Evolutionary conservation across 495 filamentous ascomycete species (phyloP).

Genomic region (Lentithecium fluviatile): DNA sequence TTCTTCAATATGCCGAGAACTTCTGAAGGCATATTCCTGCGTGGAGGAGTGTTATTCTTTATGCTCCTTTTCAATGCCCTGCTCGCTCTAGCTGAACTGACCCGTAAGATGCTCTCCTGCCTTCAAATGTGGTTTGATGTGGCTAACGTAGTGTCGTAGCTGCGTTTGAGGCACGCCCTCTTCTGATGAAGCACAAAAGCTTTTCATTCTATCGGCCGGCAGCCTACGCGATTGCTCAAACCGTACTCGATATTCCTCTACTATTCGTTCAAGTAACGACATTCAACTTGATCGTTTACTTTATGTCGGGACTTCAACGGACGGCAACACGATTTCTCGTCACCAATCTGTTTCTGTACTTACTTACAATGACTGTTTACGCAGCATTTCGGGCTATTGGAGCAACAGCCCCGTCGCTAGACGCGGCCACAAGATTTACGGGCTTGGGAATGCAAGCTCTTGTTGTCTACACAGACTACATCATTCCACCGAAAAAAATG

Average conservation of each 20-base stretch:
- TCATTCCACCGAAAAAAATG: constrained; percentile 48
- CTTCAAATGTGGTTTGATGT: background rate
- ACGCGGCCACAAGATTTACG: constrained; percentile 57
- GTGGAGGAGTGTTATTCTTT: constrained; percentile 34
- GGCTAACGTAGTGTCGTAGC: constrained; percentile 48
- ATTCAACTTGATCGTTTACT: constrained; percentile 60
- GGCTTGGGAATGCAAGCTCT: constrained; percentile 49
- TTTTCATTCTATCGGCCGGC: constrained; percentile 68
- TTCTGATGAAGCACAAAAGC: constrained; percentile 64
- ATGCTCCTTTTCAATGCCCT: constrained; percentile 54
- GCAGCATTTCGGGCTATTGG: constrained; percentile 50
- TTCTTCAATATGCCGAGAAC: constrained; percentile 50
- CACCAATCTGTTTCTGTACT: constrained; percentile 49
- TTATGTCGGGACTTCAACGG: constrained; percentile 53
- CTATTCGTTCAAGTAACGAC: constrained; percentile 52
- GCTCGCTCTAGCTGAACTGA: constrained; percentile 53
- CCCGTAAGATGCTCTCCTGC: background rate
- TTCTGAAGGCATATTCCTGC: constrained; percentile 44
- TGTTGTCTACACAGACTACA: constrained; percentile 36
- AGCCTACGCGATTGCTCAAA: constrained; percentile 57
- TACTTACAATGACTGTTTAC: constrained; percentile 59
- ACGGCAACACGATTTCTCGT: constrained; percentile 55
- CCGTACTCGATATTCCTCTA: constrained; percentile 60
- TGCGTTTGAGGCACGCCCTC: constrained; percentile 50
- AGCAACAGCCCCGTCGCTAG: constrained; percentile 36